These are phyloP conservation scores for Hanseniaspora taiwanica DNA, from an alignment of 805 yeast genomes.

Conservation along the genomic window DNA sequence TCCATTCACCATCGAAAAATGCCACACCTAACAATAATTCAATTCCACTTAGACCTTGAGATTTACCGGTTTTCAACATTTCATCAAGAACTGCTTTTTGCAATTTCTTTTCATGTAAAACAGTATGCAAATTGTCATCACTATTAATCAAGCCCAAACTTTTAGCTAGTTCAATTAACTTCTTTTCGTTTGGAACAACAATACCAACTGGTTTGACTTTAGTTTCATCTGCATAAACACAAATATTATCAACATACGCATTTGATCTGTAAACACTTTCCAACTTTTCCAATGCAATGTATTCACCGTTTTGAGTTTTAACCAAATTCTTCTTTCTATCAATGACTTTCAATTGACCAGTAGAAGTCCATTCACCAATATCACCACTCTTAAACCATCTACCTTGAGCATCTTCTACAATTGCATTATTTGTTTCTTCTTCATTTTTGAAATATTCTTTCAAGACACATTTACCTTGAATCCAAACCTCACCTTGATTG, in stretches of 20 bases:
- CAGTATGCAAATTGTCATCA: slow-evolving; percentile 35
- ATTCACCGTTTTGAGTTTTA: slow-evolving; percentile 93
- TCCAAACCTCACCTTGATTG: slow-evolving; percentile 84
- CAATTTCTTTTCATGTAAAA: slow-evolving; percentile 45
- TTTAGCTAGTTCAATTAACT: slow-evolving; percentile 46
- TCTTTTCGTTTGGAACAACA: slow-evolving; percentile 64
- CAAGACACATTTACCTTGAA: slow-evolving; percentile 62
- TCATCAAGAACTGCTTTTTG: slow-evolving; percentile 39
- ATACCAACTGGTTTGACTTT: slow-evolving; percentile 90
- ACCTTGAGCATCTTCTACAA: slow-evolving; percentile 22
- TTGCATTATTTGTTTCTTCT: slow-evolving; percentile 64
- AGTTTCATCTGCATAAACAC: slow-evolving; percentile 82
- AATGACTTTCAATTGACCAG: slow-evolving; percentile 69
- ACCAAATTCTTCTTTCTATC: slow-evolving; percentile 94
- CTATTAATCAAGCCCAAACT: slow-evolving; percentile 37
- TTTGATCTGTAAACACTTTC: slow-evolving; percentile 86
- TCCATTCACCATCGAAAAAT: slow-evolving; percentile 86
- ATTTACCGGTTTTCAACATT: slow-evolving; percentile 60
- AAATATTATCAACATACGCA: slow-evolving; percentile 60
- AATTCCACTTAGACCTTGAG: slow-evolving; percentile 72
- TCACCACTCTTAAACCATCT: slow-evolving; percentile 93
- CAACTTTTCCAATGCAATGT: slow-evolving; percentile 89
- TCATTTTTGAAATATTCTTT: slow-evolving; percentile 73
- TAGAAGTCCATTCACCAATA: slow-evolving; percentile 81
- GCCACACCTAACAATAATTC: slow-evolving; percentile 74